A percentile compares a stretch with the other conserved stretches of the same genome.
phyloP scores from a whole-genome alignment of 345 rosid genomes.

The Camelina laxa region DNA sequence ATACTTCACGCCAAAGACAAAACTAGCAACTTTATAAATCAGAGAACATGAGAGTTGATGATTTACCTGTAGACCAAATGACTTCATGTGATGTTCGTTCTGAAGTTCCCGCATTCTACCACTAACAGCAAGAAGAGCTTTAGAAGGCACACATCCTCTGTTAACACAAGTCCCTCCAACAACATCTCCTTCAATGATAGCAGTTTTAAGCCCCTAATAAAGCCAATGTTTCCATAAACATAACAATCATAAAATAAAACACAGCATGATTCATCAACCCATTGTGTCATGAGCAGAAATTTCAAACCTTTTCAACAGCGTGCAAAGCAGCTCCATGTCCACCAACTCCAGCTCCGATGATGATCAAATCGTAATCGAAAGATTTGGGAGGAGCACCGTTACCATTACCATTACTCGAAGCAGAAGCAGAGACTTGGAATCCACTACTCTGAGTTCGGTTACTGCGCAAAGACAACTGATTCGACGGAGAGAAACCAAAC shows the following conservation, averaged over 20 bases:
- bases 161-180: conserved; percentile 99
- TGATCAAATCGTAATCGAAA: conserved; percentile 89
- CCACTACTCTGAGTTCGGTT: background rate
- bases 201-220: conserved; percentile 89
- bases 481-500: conserved; percentile 43
- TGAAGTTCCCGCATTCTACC: conserved; percentile 97
- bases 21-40: background rate
- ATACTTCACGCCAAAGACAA: background rate
- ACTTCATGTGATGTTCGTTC: conserved; percentile 91
- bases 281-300: background rate
- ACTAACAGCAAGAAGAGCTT: conserved; percentile 96
- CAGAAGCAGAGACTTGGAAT: conserved; percentile 50
- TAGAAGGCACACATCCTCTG: conserved; percentile 99
- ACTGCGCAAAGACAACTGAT: conserved; percentile 35
- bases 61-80: conserved; percentile 91
- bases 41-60: background rate
- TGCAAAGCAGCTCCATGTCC: conserved; percentile 99
- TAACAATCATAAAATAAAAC: background rate
- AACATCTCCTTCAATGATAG: conserved; percentile 94
- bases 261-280: background rate
- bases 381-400: conserved; percentile 66
- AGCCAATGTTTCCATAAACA: background rate
- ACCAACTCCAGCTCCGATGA: conserved; percentile 97
- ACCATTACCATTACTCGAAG: conserved; percentile 40
- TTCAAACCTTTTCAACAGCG: conserved; percentile 84